These are phyloP conservation scores for Botrytis cinerea DNA, from an alignment of 2,329 filamentous ascomycete species.

Conservation along the genomic window DNA sequence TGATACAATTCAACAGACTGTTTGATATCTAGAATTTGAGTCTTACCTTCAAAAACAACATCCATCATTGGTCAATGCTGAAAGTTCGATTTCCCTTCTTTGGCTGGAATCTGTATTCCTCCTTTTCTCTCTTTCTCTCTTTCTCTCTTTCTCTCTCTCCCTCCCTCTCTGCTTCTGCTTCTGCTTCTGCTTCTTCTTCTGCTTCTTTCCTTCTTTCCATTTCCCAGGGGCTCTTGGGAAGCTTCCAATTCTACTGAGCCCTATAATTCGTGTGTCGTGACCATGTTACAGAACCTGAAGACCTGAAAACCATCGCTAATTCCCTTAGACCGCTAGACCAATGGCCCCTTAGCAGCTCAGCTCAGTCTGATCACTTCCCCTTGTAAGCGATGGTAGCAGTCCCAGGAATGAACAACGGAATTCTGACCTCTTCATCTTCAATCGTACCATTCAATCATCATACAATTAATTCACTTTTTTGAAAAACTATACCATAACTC, in stretches of 20 bases:
- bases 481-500: background rate
- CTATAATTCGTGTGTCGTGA: background rate
- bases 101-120: background rate
- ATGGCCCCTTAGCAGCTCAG: constrained; percentile 13
- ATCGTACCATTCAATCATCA: constrained; percentile 5
- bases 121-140: background rate
- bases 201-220: background rate
- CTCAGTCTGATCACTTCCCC: constrained; percentile 15
- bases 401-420: constrained; percentile 16
- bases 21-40: background rate
- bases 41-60: background rate
- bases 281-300: background rate
- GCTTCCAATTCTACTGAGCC: background rate
- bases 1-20: background rate
- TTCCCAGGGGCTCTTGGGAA: background rate
- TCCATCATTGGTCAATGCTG: background rate
- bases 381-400: constrained; percentile 10
- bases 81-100: background rate
- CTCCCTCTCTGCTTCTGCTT: too few species aligned
- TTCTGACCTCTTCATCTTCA: constrained; percentile 19
- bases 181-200: too few species aligned
- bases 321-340: background rate
- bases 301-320: constrained; percentile 1
- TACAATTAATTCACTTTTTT: constrained; percentile 13
- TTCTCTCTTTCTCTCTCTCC: background rate